phyloP scores from a whole-genome alignment of 176 grass and related monocot genomes.

The Saccharum officinarum region DNA sequence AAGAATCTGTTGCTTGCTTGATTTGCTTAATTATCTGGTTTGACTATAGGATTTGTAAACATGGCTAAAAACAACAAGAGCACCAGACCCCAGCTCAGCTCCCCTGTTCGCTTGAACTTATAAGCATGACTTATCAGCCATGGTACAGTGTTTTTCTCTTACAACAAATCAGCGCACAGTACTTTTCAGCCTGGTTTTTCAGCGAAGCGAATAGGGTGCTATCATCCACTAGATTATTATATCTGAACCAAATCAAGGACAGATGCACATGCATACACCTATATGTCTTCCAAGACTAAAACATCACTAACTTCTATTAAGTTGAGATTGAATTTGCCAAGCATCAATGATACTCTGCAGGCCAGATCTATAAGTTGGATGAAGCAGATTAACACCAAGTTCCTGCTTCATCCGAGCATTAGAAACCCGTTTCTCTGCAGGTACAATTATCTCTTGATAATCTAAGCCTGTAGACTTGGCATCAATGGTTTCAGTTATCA shows the following conservation, averaged over 20 bases:
- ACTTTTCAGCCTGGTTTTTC: too few relatives aligned
- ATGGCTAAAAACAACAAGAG: not conserved
- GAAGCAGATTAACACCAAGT: conserved; percentile 61
- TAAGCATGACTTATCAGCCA: too few relatives aligned
- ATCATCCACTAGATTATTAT: not conserved
- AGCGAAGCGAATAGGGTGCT: not conserved
- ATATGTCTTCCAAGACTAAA: not conserved
- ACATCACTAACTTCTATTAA: not conserved
- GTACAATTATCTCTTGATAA: not conserved
- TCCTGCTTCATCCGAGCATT: conserved; percentile 69
- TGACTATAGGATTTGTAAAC: not conserved
- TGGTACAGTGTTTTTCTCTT: too few relatives aligned
- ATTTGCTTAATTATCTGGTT: not conserved
- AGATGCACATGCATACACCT: not conserved
- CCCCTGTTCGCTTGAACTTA: too few relatives aligned
- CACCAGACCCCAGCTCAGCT: not conserved
- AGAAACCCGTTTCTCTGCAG: conserved; percentile 69
- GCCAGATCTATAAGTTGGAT: conserved; percentile 72
- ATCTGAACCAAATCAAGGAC: not conserved
- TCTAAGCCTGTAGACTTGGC: not conserved
- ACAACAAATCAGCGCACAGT: too few relatives aligned
- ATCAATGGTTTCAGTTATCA: conserved; percentile 13
- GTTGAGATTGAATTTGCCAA: conserved; percentile 17
- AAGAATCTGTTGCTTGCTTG: too few relatives aligned
- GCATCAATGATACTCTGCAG: conserved; percentile 67